A percentile compares a stretch with the other conserved stretches of the same genome.
phyloP scores from a whole-genome alignment of 257 asterid species.

The Gentiana straminea region DNA sequence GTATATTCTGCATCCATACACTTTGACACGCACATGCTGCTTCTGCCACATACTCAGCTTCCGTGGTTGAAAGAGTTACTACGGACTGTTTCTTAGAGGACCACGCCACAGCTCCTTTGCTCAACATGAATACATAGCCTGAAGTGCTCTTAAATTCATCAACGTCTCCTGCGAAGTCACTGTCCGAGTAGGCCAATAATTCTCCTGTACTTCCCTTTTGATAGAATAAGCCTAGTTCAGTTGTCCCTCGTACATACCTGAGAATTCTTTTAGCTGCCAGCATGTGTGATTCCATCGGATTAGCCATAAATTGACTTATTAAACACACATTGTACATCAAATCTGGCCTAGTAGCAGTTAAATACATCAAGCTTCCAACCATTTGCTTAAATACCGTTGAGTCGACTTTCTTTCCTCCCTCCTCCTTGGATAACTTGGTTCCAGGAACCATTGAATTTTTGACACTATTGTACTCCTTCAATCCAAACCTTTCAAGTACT shows the following conservation, averaged over 20 bases:
- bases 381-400: not conserved
- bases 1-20: not conserved
- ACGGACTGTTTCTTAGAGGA: not conserved
- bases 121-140: slow-evolving; percentile 6
- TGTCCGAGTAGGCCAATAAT: not conserved
- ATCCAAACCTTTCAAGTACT: not conserved
- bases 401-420: not conserved
- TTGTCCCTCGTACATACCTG: slow-evolving; percentile 1
- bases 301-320: not conserved
- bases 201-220: not conserved
- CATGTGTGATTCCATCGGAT: not conserved
- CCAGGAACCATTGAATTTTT: not conserved
- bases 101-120: not conserved
- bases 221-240: not conserved
- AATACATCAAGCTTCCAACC: not conserved
- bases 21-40: not conserved
- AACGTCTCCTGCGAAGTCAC: slow-evolving; percentile 2
- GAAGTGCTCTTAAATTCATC: slow-evolving; percentile 1
- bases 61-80: not conserved
- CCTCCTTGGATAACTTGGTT: not conserved
- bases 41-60: not conserved
- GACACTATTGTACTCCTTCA: not conserved
- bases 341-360: not conserved
- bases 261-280: not conserved
- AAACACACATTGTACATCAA: not conserved